Evolutionary conservation across 768 basidiomycete genomes (phyloP), one percentile per base, ranked within the genome.

Genomic region (Hysterangium stoloniferum): DNA sequence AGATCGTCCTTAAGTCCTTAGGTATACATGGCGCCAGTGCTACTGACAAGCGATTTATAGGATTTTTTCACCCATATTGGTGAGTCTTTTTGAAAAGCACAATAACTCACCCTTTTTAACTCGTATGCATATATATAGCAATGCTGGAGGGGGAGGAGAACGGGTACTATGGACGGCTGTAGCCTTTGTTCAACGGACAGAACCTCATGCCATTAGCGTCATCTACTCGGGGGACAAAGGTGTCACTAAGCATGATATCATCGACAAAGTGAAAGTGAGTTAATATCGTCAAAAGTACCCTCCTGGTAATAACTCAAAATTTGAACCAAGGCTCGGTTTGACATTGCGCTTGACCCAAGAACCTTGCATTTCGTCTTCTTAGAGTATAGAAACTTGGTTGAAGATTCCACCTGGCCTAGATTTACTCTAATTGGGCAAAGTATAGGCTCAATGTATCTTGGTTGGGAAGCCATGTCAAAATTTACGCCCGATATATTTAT

Each of bases 1-100:
- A 29, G 22, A 5, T 32, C 11, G 28, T 45, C 3, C 29, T 45
- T 17, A 27, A 32, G 28, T 45, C 44, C 19, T 28, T 45, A 7
- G 19, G 15, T 20, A 32, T 45, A 13, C 31, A 22, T 4, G 42
- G 27, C n/a, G 28, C 9, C 19, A 19, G 33, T 3, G 11, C 13
- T 31, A 20, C 12, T 3, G 12, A 17, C 19, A 45, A 45, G 22
- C 37, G 60, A 40, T 66, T 93, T 17, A 70, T 93, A 2, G 93
- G 86, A 0, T 86, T 94, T 68, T 95, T 96, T 63, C 94, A 98
- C 70, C 94, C 94, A 0, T 98, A 94, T 63, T 98, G 93, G 93
- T 93, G 59, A 52, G 45, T 34, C 6, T 52, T 53, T 11, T 22
- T 52, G 57, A 65, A 73, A 62, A 71, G 68, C 66, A 60, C 62